Base-by-base conservation (phyloP, 1,284 basidiomycete species). In the Hortiboletus rubellus region DNA sequence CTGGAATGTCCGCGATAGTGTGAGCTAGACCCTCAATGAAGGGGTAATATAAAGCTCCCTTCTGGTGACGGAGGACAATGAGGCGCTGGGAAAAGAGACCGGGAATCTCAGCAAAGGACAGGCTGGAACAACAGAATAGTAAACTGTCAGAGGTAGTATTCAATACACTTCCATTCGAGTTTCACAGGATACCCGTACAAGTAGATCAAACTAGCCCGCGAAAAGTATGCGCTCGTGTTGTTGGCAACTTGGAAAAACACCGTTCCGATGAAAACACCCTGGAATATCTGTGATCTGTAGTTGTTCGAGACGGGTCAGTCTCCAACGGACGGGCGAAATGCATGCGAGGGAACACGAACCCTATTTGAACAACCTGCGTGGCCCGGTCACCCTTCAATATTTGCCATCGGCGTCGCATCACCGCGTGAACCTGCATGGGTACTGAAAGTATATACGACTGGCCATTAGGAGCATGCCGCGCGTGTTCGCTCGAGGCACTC, bases 241-340 rank as follows among this genome's bases (percentile, higher is more conserved):
- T 82, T 74, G 0, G 83, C 75, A 46, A 87, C 73, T 3, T 81
- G 76, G 60, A 87, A 78, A 77, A 91, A 96, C 34, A 89, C 79
- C 0, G 87, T 90, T 14, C 92, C 92, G 54, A 87, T 79, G 62
- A 92, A 87, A 55, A 92, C 63, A 3, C 78, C 86, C 68, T 90
- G 86, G 46, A 85, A 66, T 14, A 84, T 62, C 60, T 82, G 85
- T 7, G 79, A 34, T 14, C 66, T 70, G 17, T 14, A 33, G 5
- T 43, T 15, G 0, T 31, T 17, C 8, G 7, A 17, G 9, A 37
- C 5, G 48, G 5, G 43, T 62, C n/a, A 44, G 22, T 34, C 24
- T 34, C 24, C 22, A 45, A 8, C 62, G 66, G 36, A 46, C 44
- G 6, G 24, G 43, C 18, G 31, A 24, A 24, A 18, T 8, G 5